Conservation (phyloP, 176 grass and related monocot species). For the Triticum turgidum region DNA sequence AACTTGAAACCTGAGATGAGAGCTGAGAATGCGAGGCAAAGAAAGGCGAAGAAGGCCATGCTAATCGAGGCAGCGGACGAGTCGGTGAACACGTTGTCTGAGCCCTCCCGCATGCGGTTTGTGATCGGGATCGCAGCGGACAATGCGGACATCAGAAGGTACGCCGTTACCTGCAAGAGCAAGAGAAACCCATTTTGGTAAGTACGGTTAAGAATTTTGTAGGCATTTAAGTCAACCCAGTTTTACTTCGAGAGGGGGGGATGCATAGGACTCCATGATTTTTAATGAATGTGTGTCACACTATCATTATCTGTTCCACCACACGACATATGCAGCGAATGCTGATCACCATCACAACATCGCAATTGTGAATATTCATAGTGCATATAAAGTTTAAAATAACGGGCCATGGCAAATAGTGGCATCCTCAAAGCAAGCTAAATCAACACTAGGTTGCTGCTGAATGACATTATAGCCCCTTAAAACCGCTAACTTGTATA, state of each 20-base stretch:
- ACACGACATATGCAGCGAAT: neutral
- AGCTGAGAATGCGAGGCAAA: slow-evolving; percentile 69
- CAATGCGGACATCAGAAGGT: slow-evolving; percentile 77
- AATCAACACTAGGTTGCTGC: too few species aligned
- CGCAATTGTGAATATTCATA: neutral
- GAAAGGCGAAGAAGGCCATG: slow-evolving; percentile 89
- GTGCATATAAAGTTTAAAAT: too few species aligned
- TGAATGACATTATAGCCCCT: too few species aligned
- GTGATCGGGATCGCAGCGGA: slow-evolving; percentile 86
- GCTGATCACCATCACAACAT: neutral
- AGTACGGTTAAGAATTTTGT: neutral
- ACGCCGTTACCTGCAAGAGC: slow-evolving; percentile 57
- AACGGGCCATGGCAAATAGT: too few species aligned
- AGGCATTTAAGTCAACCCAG: neutral
- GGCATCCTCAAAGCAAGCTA: too few species aligned
- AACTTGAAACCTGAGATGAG: slow-evolving; percentile 82
- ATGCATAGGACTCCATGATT: neutral
- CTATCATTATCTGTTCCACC: neutral
- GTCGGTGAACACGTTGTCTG: slow-evolving; percentile 75
- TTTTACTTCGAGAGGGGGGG: neutral
- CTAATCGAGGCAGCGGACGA: slow-evolving; percentile 84
- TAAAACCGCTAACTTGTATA: too few species aligned
- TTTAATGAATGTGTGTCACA: neutral
- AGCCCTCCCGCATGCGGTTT: slow-evolving; percentile 69
- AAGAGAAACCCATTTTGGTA: neutral